A percentile compares a stretch with the other conserved stretches of the same genome.
These are phyloP conservation scores for Phlebiopsis flavidoalba DNA, from an alignment of 768 basidiomycete genomes.

Conservation along the genomic window DNA sequence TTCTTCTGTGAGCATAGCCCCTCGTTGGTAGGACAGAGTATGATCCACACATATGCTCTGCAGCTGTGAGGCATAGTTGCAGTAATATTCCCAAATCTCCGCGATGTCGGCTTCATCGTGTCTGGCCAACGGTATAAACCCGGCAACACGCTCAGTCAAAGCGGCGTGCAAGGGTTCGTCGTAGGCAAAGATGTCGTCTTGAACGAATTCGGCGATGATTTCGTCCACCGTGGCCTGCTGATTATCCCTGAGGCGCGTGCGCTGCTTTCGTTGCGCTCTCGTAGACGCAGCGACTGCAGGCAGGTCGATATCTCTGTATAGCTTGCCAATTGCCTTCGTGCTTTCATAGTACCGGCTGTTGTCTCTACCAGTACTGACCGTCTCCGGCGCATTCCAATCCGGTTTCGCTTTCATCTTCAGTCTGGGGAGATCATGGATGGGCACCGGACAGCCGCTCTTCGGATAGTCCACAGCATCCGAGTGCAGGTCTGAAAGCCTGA, in stretches of 20 bases:
- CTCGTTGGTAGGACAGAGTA: conserved; percentile 7
- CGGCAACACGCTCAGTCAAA: not conserved
- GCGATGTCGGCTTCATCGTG: not conserved
- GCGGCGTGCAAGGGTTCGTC: conserved; percentile 18
- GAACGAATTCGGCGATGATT: conserved; percentile 19
- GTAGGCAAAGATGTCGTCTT: conserved; percentile 4
- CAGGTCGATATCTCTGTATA: conserved; percentile 59
- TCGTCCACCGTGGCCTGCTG: conserved; percentile 24
- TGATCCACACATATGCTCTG: conserved; percentile 10
- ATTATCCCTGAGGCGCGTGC: conserved; percentile 1
- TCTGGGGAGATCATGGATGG: conserved; percentile 35
- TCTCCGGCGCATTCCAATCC: conserved; percentile 68
- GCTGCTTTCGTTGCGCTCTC: conserved; percentile 16
- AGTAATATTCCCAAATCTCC: conserved; percentile 8
- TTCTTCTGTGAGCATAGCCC: conserved; percentile 6
- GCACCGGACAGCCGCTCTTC: conserved; percentile 40
- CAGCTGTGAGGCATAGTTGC: conserved; percentile 8
- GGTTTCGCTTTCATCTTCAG: conserved; percentile 36
- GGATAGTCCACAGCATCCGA: conserved; percentile 66
- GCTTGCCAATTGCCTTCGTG: conserved; percentile 48
- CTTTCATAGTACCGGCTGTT: conserved; percentile 39
- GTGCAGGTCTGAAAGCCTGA: conserved; percentile 49
- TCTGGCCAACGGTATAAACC: conserved; percentile 1
- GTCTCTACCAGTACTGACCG: conserved; percentile 19
- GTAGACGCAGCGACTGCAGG: conserved; percentile 25